A percentile compares a stretch with the other conserved stretches of the same genome.
Conservation (phyloP, 345 rosid species). For the Moricandia moricandioides region DNA sequence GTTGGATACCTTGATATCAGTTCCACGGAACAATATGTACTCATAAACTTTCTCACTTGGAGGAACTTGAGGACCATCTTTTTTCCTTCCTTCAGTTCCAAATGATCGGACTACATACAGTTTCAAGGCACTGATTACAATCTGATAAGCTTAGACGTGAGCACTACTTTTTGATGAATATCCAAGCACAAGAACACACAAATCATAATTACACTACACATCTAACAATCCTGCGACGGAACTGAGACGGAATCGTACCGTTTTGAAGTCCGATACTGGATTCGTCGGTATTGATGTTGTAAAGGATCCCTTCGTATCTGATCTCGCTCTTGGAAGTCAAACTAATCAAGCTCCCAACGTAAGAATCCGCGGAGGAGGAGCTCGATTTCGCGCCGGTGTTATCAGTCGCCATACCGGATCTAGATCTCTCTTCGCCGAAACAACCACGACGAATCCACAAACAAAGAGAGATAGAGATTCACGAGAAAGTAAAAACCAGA, state of each 20-base stretch:
- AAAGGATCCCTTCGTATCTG: slow-evolving; percentile 91
- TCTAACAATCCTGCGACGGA: neutral
- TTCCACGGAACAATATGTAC: slow-evolving; percentile 64
- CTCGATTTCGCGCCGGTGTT: slow-evolving; percentile 55
- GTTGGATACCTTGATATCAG: slow-evolving; percentile 56
- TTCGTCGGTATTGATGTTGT: slow-evolving; percentile 88
- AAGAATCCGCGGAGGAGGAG: slow-evolving; percentile 84
- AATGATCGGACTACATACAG: slow-evolving; percentile 54
- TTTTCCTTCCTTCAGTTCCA: slow-evolving; percentile 72
- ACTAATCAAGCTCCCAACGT: slow-evolving; percentile 95
- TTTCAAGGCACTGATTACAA: neutral
- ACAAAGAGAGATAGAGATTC: neutral
- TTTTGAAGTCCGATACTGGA: slow-evolving; percentile 90
- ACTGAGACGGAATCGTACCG: slow-evolving; percentile 43
- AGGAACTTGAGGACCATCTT: slow-evolving; percentile 65
- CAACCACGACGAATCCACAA: neutral
- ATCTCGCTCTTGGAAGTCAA: slow-evolving; percentile 96
- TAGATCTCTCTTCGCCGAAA: slow-evolving; percentile 23
- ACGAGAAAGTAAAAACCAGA: slow-evolving; percentile 8
- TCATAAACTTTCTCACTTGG: slow-evolving; percentile 66
- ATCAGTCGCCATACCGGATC: slow-evolving; percentile 62
- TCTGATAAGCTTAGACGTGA: too few relatives aligned
- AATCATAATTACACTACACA: neutral
- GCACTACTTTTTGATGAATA: neutral
- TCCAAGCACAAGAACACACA: neutral